A percentile compares a stretch with the other conserved stretches of the same genome.
These are phyloP conservation scores for Candida verbasci DNA, from an alignment of 805 yeast genomes.

Conservation along the genomic window DNA sequence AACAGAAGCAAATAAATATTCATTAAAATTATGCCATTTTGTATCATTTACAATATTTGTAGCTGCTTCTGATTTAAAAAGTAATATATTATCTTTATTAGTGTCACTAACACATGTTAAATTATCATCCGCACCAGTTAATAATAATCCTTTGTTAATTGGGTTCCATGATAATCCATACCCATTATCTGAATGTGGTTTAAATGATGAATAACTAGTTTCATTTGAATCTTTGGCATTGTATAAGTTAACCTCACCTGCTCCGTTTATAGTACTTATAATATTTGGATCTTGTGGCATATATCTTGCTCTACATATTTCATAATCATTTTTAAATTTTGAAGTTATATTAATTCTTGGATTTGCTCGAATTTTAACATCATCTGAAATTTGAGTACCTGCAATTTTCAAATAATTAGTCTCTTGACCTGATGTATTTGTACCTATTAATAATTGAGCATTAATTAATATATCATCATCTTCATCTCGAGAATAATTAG, in stretches of 20 bases:
- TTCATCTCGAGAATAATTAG: constrained; percentile 25
- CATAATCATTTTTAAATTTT: constrained; percentile 58
- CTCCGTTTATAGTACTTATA: constrained; percentile 66
- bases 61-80: constrained; percentile 32
- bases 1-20: constrained; percentile 60
- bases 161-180: constrained; percentile 72
- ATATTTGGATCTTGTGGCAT: constrained; percentile 56
- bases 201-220: constrained; percentile 23
- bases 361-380: constrained; percentile 29
- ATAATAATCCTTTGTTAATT: constrained; percentile 41
- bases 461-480: constrained; percentile 24
- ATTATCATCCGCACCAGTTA: constrained; percentile 65
- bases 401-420: constrained; percentile 64
- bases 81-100: constrained; percentile 3
- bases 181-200: constrained; percentile 63
- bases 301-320: constrained; percentile 68
- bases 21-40: constrained; percentile 59
- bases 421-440: constrained; percentile 71
- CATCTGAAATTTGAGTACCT: constrained; percentile 40
- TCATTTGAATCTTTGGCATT: constrained; percentile 28
- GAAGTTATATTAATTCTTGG: constrained; percentile 58
- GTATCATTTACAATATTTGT: constrained; percentile 68
- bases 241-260: constrained; percentile 58
- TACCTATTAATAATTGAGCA: constrained; percentile 59
- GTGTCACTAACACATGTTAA: constrained; percentile 62